Base-by-base conservation (phyloP, 371 early-diverging fungal genomes). In the Actinomucor elegans region DNA sequence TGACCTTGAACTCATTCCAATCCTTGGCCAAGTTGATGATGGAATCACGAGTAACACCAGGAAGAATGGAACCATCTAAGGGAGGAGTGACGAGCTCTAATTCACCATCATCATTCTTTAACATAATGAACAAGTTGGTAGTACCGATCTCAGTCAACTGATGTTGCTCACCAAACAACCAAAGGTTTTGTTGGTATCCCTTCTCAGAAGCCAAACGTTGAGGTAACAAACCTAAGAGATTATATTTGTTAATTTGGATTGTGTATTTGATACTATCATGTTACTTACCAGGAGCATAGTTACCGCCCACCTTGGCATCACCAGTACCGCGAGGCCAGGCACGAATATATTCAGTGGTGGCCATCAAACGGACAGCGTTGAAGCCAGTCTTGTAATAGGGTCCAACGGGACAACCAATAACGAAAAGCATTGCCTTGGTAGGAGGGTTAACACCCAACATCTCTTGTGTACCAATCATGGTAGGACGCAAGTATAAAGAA, bases 241-340 rank as follows among this genome's bases (percentile, higher is more conserved):
- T 36, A n/a, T n/a, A n/a, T 31, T 31, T 7, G n/a, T 35, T n/a
- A 35, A 15, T 35, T n/a, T 11, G 36, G n/a, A 14, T 5, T 35
- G 36, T 6, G 11, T 15, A 36, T n/a, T n/a, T 6, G 36, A 43
- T 48, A 24, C 0, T 49, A 9, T 18, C 18, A 18, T 20, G 15
- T 14, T 35, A 35, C 46, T 49, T 74, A 71, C 73, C 74, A 29
- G 68, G 65, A 29, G 75, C 78, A 67, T 94, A 94, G 77, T 94
- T 94, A 49, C 81, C 92, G 57, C 98, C 97, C 59, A 96, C 69
- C 86, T 98, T 98, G 58, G 85, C 83, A 69, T 88, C 90, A 58
- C 97, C 97, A 4, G 94, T 93, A 52, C 98, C 97, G 11, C 97
- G 96, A 21, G 97, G 97, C 96, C 96, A 96, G 14, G 98, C 97